Conservation (phyloP, 192 early-diverging fungal genomes). For the Podochytrium sp. region DNA sequence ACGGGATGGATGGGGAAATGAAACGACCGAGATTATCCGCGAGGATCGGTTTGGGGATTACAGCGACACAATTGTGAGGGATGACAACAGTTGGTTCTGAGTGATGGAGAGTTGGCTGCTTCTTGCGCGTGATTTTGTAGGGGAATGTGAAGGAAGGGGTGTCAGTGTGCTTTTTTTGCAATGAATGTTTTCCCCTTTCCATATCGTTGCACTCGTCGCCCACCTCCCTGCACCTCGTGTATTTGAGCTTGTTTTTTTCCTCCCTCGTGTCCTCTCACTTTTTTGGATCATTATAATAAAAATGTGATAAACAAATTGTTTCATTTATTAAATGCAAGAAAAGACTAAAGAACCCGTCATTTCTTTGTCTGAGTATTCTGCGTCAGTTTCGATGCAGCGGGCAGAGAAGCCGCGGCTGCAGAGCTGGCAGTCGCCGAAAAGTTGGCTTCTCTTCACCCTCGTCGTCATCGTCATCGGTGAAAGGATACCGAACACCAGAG, state of each 20-base stretch:
- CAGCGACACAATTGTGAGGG: background rate
- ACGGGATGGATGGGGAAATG: background rate
- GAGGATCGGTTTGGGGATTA: background rate
- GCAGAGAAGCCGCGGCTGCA: background rate
- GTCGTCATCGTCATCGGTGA: background rate
- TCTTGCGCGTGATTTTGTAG: background rate
- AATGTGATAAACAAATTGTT: background rate
- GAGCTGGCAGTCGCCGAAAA: no score
- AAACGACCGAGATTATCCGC: background rate
- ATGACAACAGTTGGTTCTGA: slow-evolving; percentile 9
- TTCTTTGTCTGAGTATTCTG: background rate
- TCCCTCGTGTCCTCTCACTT: background rate
- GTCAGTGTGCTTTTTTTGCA: background rate
- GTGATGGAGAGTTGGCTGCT: background rate
- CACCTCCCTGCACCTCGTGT: background rate
- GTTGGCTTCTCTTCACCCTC: background rate
- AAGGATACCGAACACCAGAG: background rate
- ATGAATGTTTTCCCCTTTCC: background rate
- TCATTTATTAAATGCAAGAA: no score
- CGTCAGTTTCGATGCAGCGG: background rate
- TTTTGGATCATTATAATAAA: background rate
- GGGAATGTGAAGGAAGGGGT: background rate
- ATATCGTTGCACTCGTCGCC: background rate
- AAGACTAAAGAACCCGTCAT: background rate
- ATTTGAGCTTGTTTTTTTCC: background rate